Evolutionary conservation across 345 rosid genomes (phyloP).

Genomic region (Dipteronia dyeriana): DNA sequence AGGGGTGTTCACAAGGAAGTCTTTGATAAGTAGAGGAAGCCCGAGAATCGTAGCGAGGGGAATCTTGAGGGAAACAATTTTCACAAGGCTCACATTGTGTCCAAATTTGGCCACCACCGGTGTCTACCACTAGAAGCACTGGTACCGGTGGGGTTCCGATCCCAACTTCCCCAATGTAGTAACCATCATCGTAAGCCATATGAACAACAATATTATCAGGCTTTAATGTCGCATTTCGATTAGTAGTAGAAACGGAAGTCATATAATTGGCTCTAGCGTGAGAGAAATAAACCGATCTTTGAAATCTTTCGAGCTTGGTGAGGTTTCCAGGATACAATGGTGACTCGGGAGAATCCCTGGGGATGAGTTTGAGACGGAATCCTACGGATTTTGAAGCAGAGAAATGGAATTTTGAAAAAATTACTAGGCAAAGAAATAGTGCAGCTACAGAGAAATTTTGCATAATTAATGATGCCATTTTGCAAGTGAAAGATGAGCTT

Average conservation of each 20-base stretch:
- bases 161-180: not conserved
- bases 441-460: not conserved
- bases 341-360: constrained; percentile 24
- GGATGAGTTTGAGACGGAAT: constrained; percentile 22
- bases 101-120: constrained; percentile 21
- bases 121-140: constrained; percentile 16
- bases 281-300: constrained; percentile 2
- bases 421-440: not conserved
- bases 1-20: constrained; percentile 19
- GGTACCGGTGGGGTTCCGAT: constrained; percentile 3
- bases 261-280: not conserved
- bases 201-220: not conserved
- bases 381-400: not conserved
- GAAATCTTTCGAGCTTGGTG: constrained; percentile 17
- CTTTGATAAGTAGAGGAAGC: constrained; percentile 9
- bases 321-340: constrained; percentile 32
- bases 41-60: constrained; percentile 11
- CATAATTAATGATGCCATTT: not conserved
- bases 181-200: not conserved
- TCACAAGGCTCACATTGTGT: constrained; percentile 28
- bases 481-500: no score
- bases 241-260: not conserved
- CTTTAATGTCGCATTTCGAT: not conserved
- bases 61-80: constrained; percentile 8
- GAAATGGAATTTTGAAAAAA: not conserved